Evolutionary conservation across 2,329 filamentous ascomycete genomes (phyloP).

Genomic region (Cladophialophora immunda): DNA sequence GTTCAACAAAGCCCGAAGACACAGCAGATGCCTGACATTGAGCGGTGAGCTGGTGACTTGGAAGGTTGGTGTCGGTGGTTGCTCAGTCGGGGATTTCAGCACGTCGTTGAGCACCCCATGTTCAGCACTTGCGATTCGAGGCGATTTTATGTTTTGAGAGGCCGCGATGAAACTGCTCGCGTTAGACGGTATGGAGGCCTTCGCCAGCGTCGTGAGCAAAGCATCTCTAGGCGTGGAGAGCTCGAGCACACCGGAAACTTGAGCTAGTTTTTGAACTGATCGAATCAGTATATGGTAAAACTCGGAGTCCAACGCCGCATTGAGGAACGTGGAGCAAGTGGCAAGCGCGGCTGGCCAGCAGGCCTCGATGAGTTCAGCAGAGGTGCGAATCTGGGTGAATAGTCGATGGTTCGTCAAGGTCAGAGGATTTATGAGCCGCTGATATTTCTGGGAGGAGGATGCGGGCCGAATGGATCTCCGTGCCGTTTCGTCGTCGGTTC

Average conservation of each 20-base stretch:
- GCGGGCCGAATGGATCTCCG: constrained; percentile 20
- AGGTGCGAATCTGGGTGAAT: constrained; percentile 74
- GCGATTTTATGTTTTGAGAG: constrained; percentile 25
- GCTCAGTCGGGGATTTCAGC: constrained; percentile 28
- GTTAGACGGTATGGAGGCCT: constrained; percentile 89
- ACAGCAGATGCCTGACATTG: constrained; percentile 89
- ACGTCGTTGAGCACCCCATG: constrained; percentile 15
- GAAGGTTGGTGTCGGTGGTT: constrained; percentile 35
- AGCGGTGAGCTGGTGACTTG: constrained; percentile 65
- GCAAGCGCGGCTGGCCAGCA: constrained; percentile 97
- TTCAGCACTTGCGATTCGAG: constrained; percentile 17
- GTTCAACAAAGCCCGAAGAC: constrained; percentile 89
- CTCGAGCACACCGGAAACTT: constrained; percentile 88
- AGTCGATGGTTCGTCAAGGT: constrained; percentile 76
- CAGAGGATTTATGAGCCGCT: constrained; percentile 85
- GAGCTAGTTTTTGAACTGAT: constrained; percentile 93
- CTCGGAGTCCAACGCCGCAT: constrained; percentile 88
- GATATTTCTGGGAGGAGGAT: constrained; percentile 63
- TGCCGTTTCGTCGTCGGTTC: constrained; percentile 26
- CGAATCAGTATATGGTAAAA: constrained; percentile 93
- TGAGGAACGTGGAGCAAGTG: constrained; percentile 93
- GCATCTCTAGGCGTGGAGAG: constrained; percentile 89
- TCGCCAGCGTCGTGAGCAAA: constrained; percentile 91
- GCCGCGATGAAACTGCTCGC: constrained; percentile 42
- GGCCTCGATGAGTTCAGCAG: constrained; percentile 82